Base-by-base conservation (phyloP, 2,329 filamentous ascomycete species). In the Aaosphaeria arxii region DNA sequence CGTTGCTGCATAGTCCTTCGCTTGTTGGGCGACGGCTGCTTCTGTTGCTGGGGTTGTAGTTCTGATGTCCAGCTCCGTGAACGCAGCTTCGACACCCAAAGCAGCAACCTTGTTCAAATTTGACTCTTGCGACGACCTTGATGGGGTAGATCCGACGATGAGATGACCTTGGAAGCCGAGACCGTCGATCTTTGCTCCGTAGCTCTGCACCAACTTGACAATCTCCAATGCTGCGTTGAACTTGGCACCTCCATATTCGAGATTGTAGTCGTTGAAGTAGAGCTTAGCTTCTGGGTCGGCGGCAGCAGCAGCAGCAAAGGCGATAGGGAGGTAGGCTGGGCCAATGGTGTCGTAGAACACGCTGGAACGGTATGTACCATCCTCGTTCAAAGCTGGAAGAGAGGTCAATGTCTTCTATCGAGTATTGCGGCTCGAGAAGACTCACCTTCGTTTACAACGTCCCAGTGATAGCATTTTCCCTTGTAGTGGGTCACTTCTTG, bases 51-150 rank as follows among this genome's bases (percentile, higher is more conserved):
- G 66, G 1, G 59, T 58, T 30, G 42, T 52, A 30, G 69, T 56
- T 31, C 65, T 57, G 55, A 88, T 85, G 58, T 88, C 85, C 13
- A 86, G 74, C 70, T 86, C 83, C 2, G 83, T 86, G 46, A 84
- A 74, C 6, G 82, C 82, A 30, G 85, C 74, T 54, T 86, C 81
- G 17, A 79, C 73, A 13, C 74, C 75, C 24, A 79, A 67, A n/a
- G 61, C 60, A 3, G 77, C 78, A 43, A 83, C 79, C 1, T 72
- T 69, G 52, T 76, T 71, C 54, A 85, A 72, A 24, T 78, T 75
- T 9, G 63, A 63, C 6, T 73, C 72, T 13, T 75, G 69, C 30
- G 66, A 70, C 9, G 51, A 50, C 40, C 57, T 52, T 1, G 56
- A 58, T 2, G 61, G 58, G 7, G 64, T 66, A 7, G 66, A 59